Evolutionary conservation across 1,139 yeast genomes (phyloP).

Genomic region (Kodamaea derodonti): DNA sequence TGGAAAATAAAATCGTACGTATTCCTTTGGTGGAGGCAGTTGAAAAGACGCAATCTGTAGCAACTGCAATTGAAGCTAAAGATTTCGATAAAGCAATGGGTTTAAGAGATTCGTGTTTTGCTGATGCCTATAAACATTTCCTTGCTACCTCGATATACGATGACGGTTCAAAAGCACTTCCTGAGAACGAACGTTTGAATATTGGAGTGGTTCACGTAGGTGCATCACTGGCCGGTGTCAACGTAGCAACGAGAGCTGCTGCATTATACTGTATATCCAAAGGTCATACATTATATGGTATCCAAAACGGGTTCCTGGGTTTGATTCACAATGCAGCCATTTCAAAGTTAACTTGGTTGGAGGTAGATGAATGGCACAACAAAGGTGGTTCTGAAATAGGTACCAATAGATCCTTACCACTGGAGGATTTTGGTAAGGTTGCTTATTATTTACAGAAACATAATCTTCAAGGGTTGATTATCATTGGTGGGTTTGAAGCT

Average conservation of each 20-base stretch:
- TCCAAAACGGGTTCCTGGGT: conserved; percentile 74
- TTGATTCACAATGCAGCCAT: conserved; percentile 73
- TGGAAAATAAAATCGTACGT: conserved; percentile 67
- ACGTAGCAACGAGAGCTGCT: conserved; percentile 72
- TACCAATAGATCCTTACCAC: conserved; percentile 71
- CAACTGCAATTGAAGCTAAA: conserved; percentile 56
- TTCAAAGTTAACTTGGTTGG: conserved; percentile 58
- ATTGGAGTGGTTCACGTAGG: conserved; percentile 81
- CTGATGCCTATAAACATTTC: conserved; percentile 68
- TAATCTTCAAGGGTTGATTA: conserved; percentile 66
- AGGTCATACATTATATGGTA: conserved; percentile 72
- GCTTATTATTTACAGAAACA: conserved; percentile 75
- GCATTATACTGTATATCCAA: conserved; percentile 70
- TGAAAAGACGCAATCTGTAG: conserved; percentile 63
- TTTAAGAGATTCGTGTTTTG: conserved; percentile 68
- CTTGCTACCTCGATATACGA: conserved; percentile 67
- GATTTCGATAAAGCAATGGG: conserved; percentile 64
- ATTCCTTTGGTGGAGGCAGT: conserved; percentile 74
- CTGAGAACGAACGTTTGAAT: conserved; percentile 52
- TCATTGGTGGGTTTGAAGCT: conserved; percentile 82
- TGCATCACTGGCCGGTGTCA: conserved; percentile 82
- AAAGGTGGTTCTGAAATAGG: conserved; percentile 82
- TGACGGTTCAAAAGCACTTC: conserved; percentile 54
- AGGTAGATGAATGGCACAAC: conserved; percentile 71
- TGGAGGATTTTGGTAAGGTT: conserved; percentile 62